Evolutionary conservation across 2,329 filamentous ascomycete species (phyloP), one percentile per base, ranked within the genome.

Genomic region (Phialophora verrucosa): DNA sequence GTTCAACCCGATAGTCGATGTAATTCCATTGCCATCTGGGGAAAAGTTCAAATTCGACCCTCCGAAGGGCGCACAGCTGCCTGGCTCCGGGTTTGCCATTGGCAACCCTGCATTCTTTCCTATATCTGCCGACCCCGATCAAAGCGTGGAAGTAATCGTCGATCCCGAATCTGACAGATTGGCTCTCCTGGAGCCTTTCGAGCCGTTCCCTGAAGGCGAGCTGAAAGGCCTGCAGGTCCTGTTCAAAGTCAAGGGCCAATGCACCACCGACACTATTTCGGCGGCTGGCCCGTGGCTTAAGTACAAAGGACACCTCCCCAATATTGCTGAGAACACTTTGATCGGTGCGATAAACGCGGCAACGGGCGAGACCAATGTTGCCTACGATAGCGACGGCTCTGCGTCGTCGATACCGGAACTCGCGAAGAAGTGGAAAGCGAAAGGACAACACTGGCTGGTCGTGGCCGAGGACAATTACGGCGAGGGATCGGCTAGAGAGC

Each of bases 381-480:
- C 94, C 4, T 95, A 96, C 81, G 95, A 99, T 78, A 81, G 91
- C 65, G 89, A 93, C 76, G 92, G 92, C 74, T 85, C 84, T 66
- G 83, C 83, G 74, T 85, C 88, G 74, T 90, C 91, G 35, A 97
- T 98, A 76, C 94, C 94, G 3, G 92, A 95, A 69, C 88, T 99
- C 12, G 95, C 90, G 1, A 87, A 88, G 76, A 85, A 87, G 71
- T 99, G 94, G 94, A 92, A 92, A 77, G 83, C 86, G 25, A 83
- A 88, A 70, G 87, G 86, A 8, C 87, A 87, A 73, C 87, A 91
- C 69, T 99, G 95, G 95, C 86, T 98, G 64, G 93, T 98, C 12
- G 91, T 99, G 31, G 95, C 94, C 20, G 95, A 99, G 83, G 92
- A 96, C 82, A 99, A 99, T 85, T 97, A 97, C 81, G 93, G 93